Percentiles rank a stretch among this genome's conserved stretches.
These are phyloP conservation scores for Diaporthe destruens DNA, from an alignment of 2,329 filamentous ascomycete species.

Conservation along the genomic window DNA sequence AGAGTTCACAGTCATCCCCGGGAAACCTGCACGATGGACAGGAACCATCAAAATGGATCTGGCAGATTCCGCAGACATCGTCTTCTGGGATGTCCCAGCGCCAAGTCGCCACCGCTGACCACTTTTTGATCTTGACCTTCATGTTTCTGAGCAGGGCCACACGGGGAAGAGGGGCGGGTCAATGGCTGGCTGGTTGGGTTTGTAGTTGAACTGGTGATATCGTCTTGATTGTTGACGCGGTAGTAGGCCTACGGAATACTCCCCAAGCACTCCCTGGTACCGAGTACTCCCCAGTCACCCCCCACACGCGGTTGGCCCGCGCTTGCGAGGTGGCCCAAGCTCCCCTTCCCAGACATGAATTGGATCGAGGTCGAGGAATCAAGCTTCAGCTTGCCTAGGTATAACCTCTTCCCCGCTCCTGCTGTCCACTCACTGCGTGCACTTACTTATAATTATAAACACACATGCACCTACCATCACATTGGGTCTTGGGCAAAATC, in stretches of 20 bases:
- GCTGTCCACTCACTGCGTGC: background rate
- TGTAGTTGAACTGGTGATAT: background rate
- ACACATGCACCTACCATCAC: background rate
- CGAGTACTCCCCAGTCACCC: too few species aligned
- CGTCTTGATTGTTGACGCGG: too few species aligned
- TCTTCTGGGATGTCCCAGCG: constrained; percentile 97
- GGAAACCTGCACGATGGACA: constrained; percentile 99
- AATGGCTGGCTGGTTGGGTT: background rate
- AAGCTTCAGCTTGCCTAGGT: background rate
- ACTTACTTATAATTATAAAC: too few species aligned
- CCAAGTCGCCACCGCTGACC: constrained; percentile 96
- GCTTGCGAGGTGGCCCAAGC: constrained; percentile 13
- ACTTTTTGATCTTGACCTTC: constrained; percentile 95
- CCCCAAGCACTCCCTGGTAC: too few species aligned
- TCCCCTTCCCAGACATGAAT: background rate
- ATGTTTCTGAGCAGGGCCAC: constrained; percentile 60
- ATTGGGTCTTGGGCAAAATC: background rate
- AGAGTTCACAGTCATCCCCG: constrained; percentile 91
- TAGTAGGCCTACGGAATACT: too few species aligned
- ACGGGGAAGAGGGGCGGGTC: too few species aligned
- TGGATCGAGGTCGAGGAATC: too few species aligned
- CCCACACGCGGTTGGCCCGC: too few species aligned
- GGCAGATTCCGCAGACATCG: constrained; percentile 98
- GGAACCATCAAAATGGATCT: constrained; percentile 96
- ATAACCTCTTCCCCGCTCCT: constrained; percentile 9